Evolutionary conservation across 257 asterid genomes (phyloP), one percentile per base, ranked within the genome.

Genomic region (Solanum pimpinellifolium): DNA sequence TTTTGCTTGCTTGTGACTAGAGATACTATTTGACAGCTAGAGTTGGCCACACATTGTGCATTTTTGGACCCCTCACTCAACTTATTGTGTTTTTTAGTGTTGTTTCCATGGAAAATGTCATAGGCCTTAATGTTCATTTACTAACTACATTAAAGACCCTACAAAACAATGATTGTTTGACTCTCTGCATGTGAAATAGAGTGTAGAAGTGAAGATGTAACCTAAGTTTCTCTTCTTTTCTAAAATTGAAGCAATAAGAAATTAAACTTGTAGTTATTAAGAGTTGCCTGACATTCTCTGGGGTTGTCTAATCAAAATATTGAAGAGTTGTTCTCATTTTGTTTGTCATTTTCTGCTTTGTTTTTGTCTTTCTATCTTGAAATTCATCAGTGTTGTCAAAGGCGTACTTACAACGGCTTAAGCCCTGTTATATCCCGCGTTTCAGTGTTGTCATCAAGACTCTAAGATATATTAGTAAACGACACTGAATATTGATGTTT

Each of bases 331-430:
- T 44, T 46, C 6, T 18, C 27, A 14, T 27, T 27, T 29, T 78
- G 12, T 25, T 25, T 27, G 42, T 47, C 66, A 80, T 47, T 80
- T 80, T 77, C 9, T 77, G 83, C 18, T 27, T 46, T 78, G 42
- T 65, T 27, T 27, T 78, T 35, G 27, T 9, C 46, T 39, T 42
- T 76, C n/a, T 42, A n/a, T 42, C 13, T 77, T 44, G 29, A 20
- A 42, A 21, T 77, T 25, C 16, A 4, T 81, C 2, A 91, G 85
- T 75, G 82, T 73, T 4, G 94, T 91, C 16, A 92, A 93, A 72
- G 92, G 91, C 83, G 92, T 91, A 5, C 83, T 92, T 74, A 95
- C 86, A 73, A 89, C 82, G 10, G 80, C 87, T 12, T 73, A 73
- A 35, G 10, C 10, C 39, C 7, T 35, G 18, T 12, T 73, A 20